These are phyloP conservation scores for Cardamine occulta DNA, from an alignment of 345 rosid species.

Conservation along the genomic window DNA sequence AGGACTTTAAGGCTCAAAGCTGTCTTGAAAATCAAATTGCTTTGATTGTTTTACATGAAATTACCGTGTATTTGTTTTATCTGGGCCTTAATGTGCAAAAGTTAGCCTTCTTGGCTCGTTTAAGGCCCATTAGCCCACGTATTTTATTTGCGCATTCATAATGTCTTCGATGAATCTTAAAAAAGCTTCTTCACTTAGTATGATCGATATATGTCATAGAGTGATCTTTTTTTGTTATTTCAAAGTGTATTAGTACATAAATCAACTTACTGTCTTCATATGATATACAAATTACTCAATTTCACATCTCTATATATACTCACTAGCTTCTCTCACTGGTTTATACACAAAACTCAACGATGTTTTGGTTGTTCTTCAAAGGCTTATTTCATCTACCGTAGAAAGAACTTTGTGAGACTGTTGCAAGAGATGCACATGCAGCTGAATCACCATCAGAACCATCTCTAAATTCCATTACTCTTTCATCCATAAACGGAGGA, in stretches of 20 bases:
- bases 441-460: constrained; percentile 55
- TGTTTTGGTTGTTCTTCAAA: neutral
- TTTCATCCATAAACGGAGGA: constrained; percentile 89
- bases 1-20: neutral
- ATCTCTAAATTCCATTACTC: constrained; percentile 75
- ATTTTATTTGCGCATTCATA: no score
- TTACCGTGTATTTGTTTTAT: no score
- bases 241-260: constrained; percentile 44
- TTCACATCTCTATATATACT: constrained; percentile 11
- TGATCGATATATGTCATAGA: no score
- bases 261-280: neutral
- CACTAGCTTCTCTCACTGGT: constrained; percentile 1
- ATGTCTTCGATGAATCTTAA: no score
- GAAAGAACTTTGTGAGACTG: constrained; percentile 65
- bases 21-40: no score
- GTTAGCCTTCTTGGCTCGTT: neutral
- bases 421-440: constrained; percentile 61
- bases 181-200: no score
- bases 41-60: no score
- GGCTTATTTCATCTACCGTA: constrained; percentile 63
- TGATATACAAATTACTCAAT: neutral
- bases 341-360: constrained; percentile 26
- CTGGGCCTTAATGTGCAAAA: neutral
- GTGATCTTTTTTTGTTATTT: no score
- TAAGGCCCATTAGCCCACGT: neutral